Base-by-base conservation (phyloP, 176 grass and related monocot species). In the Urochloa ruziziensis region DNA sequence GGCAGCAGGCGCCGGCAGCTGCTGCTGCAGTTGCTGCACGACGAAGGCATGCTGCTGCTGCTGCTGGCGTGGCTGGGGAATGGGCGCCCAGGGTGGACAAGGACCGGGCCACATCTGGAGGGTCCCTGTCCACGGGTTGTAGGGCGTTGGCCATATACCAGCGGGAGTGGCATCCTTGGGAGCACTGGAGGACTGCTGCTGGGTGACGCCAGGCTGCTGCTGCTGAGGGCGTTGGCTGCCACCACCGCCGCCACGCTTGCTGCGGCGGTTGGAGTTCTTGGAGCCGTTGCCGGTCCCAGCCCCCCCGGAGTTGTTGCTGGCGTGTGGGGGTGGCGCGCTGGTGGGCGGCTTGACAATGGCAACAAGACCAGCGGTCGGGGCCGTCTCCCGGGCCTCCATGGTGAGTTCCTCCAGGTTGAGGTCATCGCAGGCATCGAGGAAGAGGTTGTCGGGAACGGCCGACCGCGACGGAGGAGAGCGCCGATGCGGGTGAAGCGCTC, bases 391-490 rank as follows among this genome's bases (percentile, higher is more conserved):
- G 3, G 24, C 5, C 21, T 25, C 66, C 36, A 69, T 1, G 19
- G 36, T 43, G 36, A 69, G 19, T 2, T 69, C 66, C 66, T 69
- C 23, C 1, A 69, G 10, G 37, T n/a, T 5, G 65, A 69, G 37
- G 23, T 69, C 36, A 0, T n/a, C 21, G 2, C 23, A 23, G 1
- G 23, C 66, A 3, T 69, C 9, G 4, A 47, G 40, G 37, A 70
- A 47, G 12, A n/a, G 3, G 67, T n/a, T n/a, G n/a, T n/a, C n/a
- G 40, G 40, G 67, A 47, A 44, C 23, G 40, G 67, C 1, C 10
- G 39, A 7, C 0, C 0, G 2, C 40, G 67, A 0, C 11, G 37
- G 0, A 70, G 23, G 0, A 15, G 67, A 1, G 23, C 3, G 0
- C 12, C 40, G 13, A 70, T 12, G n/a, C 15, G n/a, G 40, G 11